Evolutionary conservation across 139 green algal genomes (phyloP), one percentile per base, ranked within the genome.

Genomic region (Bryopsis sp.): DNA sequence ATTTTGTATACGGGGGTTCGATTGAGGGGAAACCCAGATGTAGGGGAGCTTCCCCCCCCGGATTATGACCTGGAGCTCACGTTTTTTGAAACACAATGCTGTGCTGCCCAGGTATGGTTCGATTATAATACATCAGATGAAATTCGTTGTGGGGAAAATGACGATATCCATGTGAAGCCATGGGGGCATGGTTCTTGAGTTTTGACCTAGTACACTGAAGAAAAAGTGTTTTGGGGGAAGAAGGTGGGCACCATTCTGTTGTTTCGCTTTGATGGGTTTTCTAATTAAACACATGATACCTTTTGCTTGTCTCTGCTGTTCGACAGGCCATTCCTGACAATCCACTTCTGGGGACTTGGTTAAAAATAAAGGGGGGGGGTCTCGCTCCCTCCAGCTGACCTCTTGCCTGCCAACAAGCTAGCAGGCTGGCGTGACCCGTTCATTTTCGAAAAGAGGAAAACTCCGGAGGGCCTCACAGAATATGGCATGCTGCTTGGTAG

Each of bases 371-470:
- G 11, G 43, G 11, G 11, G 50, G 15, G 50, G 31, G 48, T 91
- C 28, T 31, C 50, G 2, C 57, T 81, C 48, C 80, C 86, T 3
- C 86, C 86, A 0, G 15, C 75, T 6, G 61, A 74, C 37, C 47
- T 81, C 36, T n/a, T n/a, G n/a, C n/a, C n/a, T n/a, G n/a, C n/a
- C n/a, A n/a, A n/a, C n/a, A 31, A 68, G 48, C 67, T 93, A 2
- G 76, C 76, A 8, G 86, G 86, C 47, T 95, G 88, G 88, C 76
- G 88, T 0, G 88, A 94, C 76, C 85, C 88, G 4, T 94, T 86
- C 72, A 79, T 86, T 35, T n/a, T n/a, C n/a, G n/a, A n/a, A n/a
- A n/a, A n/a, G n/a, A n/a, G n/a, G n/a, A n/a, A n/a, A n/a, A n/a
- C n/a, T n/a, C n/a, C n/a, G n/a, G n/a, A n/a, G n/a, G 64, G 68